Percentiles rank a stretch among this genome's conserved stretches.
Conservation (phyloP, 2,329 filamentous ascomycete genomes). For the Aspergillus tamarii region DNA sequence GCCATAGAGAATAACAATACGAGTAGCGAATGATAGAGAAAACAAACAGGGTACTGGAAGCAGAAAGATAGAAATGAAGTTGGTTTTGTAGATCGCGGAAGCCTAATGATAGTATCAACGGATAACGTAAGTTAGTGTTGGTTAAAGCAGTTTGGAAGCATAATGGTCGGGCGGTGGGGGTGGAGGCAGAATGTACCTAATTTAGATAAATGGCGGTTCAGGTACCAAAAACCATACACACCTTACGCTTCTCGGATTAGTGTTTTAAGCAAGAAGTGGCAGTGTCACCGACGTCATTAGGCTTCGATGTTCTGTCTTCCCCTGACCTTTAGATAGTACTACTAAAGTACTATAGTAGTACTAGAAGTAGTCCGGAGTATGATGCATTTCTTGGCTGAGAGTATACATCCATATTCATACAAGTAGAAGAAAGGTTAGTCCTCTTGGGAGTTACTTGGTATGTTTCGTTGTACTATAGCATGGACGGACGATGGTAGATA, state of each 20-base stretch:
- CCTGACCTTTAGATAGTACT: not conserved
- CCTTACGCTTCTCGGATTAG: not conserved
- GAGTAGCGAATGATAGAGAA: not conserved
- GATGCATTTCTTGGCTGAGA: not conserved
- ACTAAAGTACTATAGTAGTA: too few species aligned
- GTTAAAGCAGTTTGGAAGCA: not conserved
- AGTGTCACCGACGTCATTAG: not conserved
- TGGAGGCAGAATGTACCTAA: not conserved
- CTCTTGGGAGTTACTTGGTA: not conserved
- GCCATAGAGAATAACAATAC: conserved; percentile 28
- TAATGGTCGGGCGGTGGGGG: not conserved
- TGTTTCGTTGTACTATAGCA: not conserved
- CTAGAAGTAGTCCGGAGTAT: too few species aligned
- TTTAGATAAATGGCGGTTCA: not conserved
- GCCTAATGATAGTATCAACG: not conserved
- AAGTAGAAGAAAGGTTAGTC: not conserved
- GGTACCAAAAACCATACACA: not conserved
- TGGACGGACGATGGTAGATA: too few species aligned
- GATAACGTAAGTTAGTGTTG: not conserved
- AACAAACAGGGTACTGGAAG: not conserved
- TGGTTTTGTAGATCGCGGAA: not conserved
- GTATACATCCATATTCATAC: not conserved
- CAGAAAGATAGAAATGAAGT: not conserved
- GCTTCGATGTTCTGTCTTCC: not conserved
- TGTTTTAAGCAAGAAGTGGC: not conserved